Conservation (phyloP, 768 basidiomycete genomes). For the Dendrothele bispora region DNA sequence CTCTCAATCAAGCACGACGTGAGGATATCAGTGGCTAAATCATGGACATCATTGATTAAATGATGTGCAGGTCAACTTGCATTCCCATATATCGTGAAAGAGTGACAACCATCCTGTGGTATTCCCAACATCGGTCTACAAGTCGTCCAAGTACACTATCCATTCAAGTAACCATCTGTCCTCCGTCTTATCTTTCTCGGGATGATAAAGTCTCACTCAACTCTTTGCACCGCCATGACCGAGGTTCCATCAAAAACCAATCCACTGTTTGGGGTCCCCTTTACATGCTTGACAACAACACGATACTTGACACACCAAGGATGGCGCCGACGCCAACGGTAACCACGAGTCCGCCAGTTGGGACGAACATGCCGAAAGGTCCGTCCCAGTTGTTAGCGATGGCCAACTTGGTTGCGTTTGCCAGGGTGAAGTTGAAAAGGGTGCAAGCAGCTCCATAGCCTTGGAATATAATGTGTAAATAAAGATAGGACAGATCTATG, state of each 20-base stretch:
- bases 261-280: not conserved
- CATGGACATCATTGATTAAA: too few relatives aligned
- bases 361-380: constrained; percentile 48
- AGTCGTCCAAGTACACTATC: not conserved
- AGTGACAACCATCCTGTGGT: too few relatives aligned
- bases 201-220: too few relatives aligned
- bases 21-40: too few relatives aligned
- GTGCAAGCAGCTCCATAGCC: constrained; percentile 57
- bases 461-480: constrained; percentile 25
- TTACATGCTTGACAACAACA: constrained; percentile 52
- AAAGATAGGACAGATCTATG: constrained; percentile 4
- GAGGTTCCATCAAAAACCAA: too few relatives aligned
- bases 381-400: constrained; percentile 63
- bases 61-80: too few relatives aligned
- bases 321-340: constrained; percentile 41
- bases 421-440: constrained; percentile 36
- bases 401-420: constrained; percentile 38
- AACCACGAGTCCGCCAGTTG: constrained; percentile 41
- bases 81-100: too few relatives aligned
- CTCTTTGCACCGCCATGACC: too few relatives aligned
- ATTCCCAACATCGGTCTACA: not conserved
- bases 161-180: not conserved
- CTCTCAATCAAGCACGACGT: too few relatives aligned
- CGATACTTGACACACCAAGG: constrained; percentile 48
- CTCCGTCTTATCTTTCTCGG: not conserved